Base-by-base conservation (phyloP, 441 rosid species). In the Gossypium gossypioides region DNA sequence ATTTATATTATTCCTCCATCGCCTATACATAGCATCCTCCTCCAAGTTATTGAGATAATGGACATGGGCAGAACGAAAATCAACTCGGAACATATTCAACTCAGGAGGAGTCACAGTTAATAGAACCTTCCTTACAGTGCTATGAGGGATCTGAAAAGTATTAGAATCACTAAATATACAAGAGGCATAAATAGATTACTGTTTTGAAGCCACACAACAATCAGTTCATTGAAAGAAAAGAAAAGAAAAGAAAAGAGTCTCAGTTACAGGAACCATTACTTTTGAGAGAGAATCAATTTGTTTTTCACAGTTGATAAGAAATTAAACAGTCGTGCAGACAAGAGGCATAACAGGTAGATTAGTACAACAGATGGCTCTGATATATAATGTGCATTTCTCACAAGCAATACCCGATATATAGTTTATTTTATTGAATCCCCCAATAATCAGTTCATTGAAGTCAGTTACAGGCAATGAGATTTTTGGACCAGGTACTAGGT, bases 1-100 rank as follows among this genome's bases (percentile, higher is more conserved):
- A 75, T 96, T 92, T 64, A 96, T 2, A 82, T 93, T 96, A 87
- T 16, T 96, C 73, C 97, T 86, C 99, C 99, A 93, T 66, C 89
- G 87, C 84, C 81, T 90, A 82, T 96, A 93, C 97, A 89, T 89
- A 65, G 89, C 86, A 89, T 93, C 99, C 84, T 90, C 97, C 87
- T 96, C 99, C 85, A 96, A 81, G 83, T 96, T 91, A 84, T 91
- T 96, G 75, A 96, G 91, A 87, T 88, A 96, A 79, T 90, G 90
- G 77, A 96, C 98, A 86, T 90, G 89, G 70, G 74, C 72, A n/a
- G 98, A 96, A 78, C 99, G 97, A 72, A 90, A 96, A 83, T 96
- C 98, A 76, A 96, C 83, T 74, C 99, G 90, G 76, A 89, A 82
- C 74, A 80, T 82, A 80, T 79, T 86, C 55, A 95, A 89, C 82